phyloP scores from a whole-genome alignment of 2,329 filamentous ascomycete species.

The Pseudopithomyces maydicus region DNA sequence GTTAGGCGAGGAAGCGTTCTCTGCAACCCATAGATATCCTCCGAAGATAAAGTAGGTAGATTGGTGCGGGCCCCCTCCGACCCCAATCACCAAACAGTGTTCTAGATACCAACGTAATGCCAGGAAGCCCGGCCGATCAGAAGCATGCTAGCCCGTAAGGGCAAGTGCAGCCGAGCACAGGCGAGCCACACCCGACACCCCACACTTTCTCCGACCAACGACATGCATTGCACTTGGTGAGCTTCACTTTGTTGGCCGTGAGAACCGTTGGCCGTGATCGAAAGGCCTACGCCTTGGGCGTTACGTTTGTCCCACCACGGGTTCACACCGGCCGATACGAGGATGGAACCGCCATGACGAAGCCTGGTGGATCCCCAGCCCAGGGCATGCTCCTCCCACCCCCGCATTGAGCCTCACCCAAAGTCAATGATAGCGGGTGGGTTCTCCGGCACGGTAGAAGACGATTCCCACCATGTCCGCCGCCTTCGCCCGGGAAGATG shows the following conservation, averaged over 20 bases:
- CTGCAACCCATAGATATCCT: no score
- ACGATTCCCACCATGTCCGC: slow-evolving; percentile 23
- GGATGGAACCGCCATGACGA: no score
- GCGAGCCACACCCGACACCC: slow-evolving; percentile 13
- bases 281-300: neutral
- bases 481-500: slow-evolving; percentile 30
- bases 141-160: slow-evolving; percentile 16
- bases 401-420: neutral
- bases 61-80: neutral
- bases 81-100: neutral
- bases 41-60: neutral
- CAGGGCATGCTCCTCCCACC: no score
- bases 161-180: slow-evolving; percentile 37
- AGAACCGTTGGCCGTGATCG: neutral
- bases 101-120: neutral
- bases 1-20: no score
- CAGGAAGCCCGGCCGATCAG: slow-evolving; percentile 5
- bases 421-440: slow-evolving; percentile 6
- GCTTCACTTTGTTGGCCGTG: slow-evolving; percentile 8
- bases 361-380: no score
- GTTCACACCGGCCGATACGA: no score
- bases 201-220: slow-evolving; percentile 18
- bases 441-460: slow-evolving; percentile 22
- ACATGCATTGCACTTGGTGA: slow-evolving; percentile 11
- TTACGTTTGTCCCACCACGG: slow-evolving; percentile 1